Evolutionary conservation across 331 rosid species (phyloP).

Genomic region (Prunus yedoensis): DNA sequence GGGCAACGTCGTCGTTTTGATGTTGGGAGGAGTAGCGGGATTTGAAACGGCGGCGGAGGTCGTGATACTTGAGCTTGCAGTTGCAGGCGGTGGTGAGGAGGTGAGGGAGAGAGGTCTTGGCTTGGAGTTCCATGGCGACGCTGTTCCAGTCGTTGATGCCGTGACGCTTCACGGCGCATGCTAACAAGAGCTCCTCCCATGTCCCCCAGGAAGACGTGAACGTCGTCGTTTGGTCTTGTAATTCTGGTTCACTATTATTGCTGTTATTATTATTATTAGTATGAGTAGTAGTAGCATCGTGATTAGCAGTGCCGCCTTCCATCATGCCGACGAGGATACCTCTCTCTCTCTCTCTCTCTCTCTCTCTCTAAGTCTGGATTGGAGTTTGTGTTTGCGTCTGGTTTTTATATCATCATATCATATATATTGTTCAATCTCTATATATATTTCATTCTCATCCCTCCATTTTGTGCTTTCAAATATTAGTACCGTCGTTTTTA

Average conservation of each 20-base stretch:
- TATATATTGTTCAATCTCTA: background rate
- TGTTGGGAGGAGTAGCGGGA: background rate
- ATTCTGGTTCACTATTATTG: background rate
- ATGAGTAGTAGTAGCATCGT: background rate
- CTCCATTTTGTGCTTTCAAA: slow-evolving; percentile 23
- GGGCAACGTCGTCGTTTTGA: slow-evolving; percentile 23
- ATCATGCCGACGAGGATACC: background rate
- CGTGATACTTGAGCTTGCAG: slow-evolving; percentile 62
- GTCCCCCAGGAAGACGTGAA: slow-evolving; percentile 51
- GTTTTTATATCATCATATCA: background rate
- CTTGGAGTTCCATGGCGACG: slow-evolving; percentile 67
- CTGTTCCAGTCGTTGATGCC: slow-evolving; percentile 75
- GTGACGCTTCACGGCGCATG: slow-evolving; percentile 77
- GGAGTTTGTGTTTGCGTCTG: background rate
- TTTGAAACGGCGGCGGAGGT: slow-evolving; percentile 60
- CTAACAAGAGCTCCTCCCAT: slow-evolving; percentile 73
- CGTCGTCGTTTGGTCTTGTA: background rate
- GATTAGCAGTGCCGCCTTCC: background rate
- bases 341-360: too few species aligned
- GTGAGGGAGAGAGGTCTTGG: slow-evolving; percentile 49
- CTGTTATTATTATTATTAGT: background rate
- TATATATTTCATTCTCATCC: slow-evolving; percentile 9
- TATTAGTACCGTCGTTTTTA: background rate
- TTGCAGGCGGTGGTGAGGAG: slow-evolving; percentile 49
- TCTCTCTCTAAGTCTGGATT: background rate